Conservation (phyloP, 1,139 yeast genomes). For the Magnusiomyces suaveolens region DNA sequence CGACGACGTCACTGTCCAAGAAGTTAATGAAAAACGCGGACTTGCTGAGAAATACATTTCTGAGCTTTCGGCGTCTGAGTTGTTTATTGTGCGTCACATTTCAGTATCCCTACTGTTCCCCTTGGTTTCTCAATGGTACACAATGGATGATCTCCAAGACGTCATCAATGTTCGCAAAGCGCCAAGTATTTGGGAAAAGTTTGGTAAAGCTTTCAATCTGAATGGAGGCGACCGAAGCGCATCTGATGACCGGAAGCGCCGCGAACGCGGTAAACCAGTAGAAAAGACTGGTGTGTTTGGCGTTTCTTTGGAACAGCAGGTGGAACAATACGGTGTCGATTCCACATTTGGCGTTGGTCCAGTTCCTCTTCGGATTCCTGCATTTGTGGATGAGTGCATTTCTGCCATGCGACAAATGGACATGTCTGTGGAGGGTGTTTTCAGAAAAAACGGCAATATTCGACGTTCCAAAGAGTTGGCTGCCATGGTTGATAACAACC, state of each 20-base stretch:
- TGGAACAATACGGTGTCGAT: slow-evolving; percentile 72
- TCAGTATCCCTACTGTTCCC: slow-evolving; percentile 53
- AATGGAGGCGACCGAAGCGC: slow-evolving; percentile 18
- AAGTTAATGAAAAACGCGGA: slow-evolving; percentile 14
- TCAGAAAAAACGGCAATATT: slow-evolving; percentile 93
- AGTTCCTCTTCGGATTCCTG: slow-evolving; percentile 62
- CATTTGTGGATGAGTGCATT: slow-evolving; percentile 76
- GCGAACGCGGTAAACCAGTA: slow-evolving; percentile 16
- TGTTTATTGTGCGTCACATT: slow-evolving; percentile 53
- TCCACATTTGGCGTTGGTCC: slow-evolving; percentile 86
- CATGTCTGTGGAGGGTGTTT: slow-evolving; percentile 94
- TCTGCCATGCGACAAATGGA: slow-evolving; percentile 82
- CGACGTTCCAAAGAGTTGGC: slow-evolving; percentile 67
- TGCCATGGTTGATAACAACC: slow-evolving; percentile 64
- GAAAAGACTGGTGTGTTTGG: slow-evolving; percentile 58
- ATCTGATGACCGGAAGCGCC: slow-evolving; percentile 22
- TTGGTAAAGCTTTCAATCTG: slow-evolving; percentile 37
- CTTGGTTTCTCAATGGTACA: slow-evolving; percentile 32
- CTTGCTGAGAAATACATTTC: slow-evolving; percentile 48
- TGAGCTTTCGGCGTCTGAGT: slow-evolving; percentile 55
- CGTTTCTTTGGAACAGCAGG: slow-evolving; percentile 58
- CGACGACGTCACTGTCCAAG: slow-evolving; percentile 18
- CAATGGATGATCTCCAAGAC: slow-evolving; percentile 44
- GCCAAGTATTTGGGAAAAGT: slow-evolving; percentile 59
- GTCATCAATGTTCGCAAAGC: slow-evolving; percentile 51